Evolutionary conservation across 2,329 filamentous ascomycete genomes (phyloP), one percentile per base, ranked within the genome.

Genomic region (Exophiala alcalophila): DNA sequence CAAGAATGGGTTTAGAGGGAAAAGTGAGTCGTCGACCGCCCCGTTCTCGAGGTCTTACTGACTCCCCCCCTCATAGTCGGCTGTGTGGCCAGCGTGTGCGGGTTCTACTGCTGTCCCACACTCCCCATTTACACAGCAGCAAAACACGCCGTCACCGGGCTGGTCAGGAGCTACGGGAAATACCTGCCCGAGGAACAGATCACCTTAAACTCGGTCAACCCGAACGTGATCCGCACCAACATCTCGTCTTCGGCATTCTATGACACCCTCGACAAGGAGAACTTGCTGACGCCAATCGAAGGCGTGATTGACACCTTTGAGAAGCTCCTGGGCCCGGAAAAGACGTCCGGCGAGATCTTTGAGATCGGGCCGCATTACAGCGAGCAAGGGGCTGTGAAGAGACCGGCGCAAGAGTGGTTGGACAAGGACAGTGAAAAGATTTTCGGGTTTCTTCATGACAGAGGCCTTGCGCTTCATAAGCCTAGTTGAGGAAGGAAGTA

Each of bases 191-290:
- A 59, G 11, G 65, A 69, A 43, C 55, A 56, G 5, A 70, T 72
- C 20, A 64, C 63, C 1, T 44, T 71, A 7, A 70, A 69, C 44
- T 66, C 68, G 4, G 57, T 70, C 14, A 65, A 62, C 48, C 68
- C 67, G 4, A 65, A 65, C 39, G 63, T 68, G 8, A 60, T 68
- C 8, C 57, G 62, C 5, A 70, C 68, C 3, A 59, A 54, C 23
- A 68, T 71, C 33, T 65, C 64, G 2, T 59, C 58, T 0, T 38
- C 49, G 2, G 41, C 35, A 0, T 70, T 71, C 51, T 71, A 69
- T 44, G 60, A 68, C 15, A 45, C 41, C 10, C 38, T 67, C 25
- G 64, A 66, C 24, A 49, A 49, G 9, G 44, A 59, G 34, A 57
- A 58, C 2, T 33, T 69, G 16, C 44, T 71, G 36, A 65, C 64